Percentiles rank a stretch among this genome's conserved stretches.
Evolutionary conservation across 2,329 filamentous ascomycete species (phyloP).

Genomic region (Acrocalymma vagum): DNA sequence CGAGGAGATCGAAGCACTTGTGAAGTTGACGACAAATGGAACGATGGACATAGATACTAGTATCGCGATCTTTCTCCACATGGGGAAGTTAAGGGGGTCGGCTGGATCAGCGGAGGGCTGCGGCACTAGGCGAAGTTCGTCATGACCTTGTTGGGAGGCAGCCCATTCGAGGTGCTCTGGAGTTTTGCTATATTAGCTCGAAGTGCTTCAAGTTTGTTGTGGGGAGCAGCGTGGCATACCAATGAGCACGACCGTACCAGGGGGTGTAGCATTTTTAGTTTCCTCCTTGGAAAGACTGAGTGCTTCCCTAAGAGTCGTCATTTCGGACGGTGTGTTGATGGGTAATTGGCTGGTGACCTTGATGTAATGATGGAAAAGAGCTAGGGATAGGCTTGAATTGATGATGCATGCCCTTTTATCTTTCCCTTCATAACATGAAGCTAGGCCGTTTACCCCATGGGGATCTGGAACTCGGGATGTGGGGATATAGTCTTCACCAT

Average conservation of each 20-base stretch:
- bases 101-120: conserved; percentile 49
- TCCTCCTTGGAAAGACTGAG: conserved; percentile 51
- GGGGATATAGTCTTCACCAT: no score
- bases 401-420: no score
- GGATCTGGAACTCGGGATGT: no score
- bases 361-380: no score
- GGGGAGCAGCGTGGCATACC: conserved; percentile 32
- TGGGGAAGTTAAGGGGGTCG: conserved; percentile 52
- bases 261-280: conserved; percentile 48
- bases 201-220: neutral
- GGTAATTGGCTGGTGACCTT: neutral
- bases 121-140: conserved; percentile 49
- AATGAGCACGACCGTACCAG: conserved; percentile 49
- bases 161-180: conserved; percentile 40
- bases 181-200: conserved; percentile 5
- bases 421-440: no score
- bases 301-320: conserved; percentile 45
- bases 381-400: no score
- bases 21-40: conserved; percentile 49
- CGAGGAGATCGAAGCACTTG: conserved; percentile 44
- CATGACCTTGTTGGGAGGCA: conserved; percentile 38
- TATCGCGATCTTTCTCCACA: conserved; percentile 46
- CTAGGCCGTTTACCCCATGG: no score
- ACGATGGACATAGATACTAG: conserved; percentile 48
- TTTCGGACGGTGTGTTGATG: conserved; percentile 15